Conservation (phyloP, 441 rosid species). For the Erodium trifolium region DNA sequence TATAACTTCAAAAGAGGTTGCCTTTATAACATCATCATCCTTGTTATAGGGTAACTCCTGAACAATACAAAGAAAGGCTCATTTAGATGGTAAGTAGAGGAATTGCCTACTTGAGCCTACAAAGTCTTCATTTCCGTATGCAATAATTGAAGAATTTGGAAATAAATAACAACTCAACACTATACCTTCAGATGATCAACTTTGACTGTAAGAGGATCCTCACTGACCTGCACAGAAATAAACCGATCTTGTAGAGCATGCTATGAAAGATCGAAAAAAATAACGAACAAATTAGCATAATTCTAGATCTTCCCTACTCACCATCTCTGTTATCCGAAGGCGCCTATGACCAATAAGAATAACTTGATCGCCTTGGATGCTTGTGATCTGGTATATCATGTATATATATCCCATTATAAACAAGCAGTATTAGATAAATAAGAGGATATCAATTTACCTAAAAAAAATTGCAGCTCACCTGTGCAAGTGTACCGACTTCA, state of each 20-base stretch:
- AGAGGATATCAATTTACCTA: neutral
- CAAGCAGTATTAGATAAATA: constrained; percentile 8
- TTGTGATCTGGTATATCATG: constrained; percentile 56
- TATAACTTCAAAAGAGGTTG: constrained; percentile 94
- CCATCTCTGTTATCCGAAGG: constrained; percentile 89
- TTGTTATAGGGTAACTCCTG: constrained; percentile 87
- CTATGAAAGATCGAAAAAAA: neutral
- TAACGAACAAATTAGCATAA: neutral
- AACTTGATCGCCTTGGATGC: constrained; percentile 89
- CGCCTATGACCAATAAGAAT: constrained; percentile 88
- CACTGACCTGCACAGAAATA: constrained; percentile 53
- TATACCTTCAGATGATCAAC: constrained; percentile 93
- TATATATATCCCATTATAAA: constrained; percentile 6
- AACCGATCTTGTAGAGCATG: neutral
- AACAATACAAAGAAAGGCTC: constrained; percentile 21
- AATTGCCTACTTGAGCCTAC: constrained; percentile 14
- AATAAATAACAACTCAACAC: constrained; percentile 13
- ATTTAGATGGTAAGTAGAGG: constrained; percentile 9
- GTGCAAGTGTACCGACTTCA: constrained; percentile 97
- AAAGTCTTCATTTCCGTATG: neutral
- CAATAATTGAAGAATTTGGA: constrained; percentile 11
- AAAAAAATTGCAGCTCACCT: constrained; percentile 39
- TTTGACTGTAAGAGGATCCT: constrained; percentile 91
- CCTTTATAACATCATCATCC: constrained; percentile 96
- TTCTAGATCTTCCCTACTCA: constrained; percentile 26